A percentile compares a stretch with the other conserved stretches of the same genome.
Evolutionary conservation across 441 rosid genomes (phyloP).

Genomic region (Metrosideros polymorpha): DNA sequence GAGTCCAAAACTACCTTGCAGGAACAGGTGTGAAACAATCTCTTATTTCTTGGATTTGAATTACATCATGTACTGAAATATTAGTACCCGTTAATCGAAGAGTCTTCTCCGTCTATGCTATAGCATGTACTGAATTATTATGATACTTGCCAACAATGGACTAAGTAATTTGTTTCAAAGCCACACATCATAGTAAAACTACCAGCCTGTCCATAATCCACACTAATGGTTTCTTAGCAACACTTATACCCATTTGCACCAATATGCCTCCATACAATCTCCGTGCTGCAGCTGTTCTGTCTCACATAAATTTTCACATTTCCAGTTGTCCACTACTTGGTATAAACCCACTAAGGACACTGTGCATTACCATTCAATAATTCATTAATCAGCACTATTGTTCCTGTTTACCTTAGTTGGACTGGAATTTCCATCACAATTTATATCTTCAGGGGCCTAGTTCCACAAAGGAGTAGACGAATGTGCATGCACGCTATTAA

Average conservation of each 20-base stretch:
- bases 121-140: not conserved
- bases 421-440: not conserved
- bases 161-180: not conserved
- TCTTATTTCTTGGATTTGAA: not conserved
- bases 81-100: too few species aligned
- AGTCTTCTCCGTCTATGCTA: not conserved
- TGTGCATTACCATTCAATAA: not conserved
- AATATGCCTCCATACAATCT: not conserved
- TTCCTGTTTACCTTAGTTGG: not conserved
- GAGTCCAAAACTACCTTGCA: constrained; percentile 14
- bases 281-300: not conserved
- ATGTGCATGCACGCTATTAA: not conserved
- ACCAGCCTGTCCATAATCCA: not conserved
- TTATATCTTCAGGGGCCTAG: not conserved
- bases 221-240: not conserved
- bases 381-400: not conserved
- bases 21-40: not conserved
- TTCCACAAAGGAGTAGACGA: not conserved
- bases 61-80: not conserved
- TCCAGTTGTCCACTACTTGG: not conserved
- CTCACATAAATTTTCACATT: not conserved
- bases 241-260: not conserved
- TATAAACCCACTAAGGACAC: not conserved
- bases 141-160: not conserved
- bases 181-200: not conserved